A percentile compares a stretch with the other conserved stretches of the same genome.
phyloP scores from a whole-genome alignment of 1,284 basidiomycete species.

The Boletus mariae region DNA sequence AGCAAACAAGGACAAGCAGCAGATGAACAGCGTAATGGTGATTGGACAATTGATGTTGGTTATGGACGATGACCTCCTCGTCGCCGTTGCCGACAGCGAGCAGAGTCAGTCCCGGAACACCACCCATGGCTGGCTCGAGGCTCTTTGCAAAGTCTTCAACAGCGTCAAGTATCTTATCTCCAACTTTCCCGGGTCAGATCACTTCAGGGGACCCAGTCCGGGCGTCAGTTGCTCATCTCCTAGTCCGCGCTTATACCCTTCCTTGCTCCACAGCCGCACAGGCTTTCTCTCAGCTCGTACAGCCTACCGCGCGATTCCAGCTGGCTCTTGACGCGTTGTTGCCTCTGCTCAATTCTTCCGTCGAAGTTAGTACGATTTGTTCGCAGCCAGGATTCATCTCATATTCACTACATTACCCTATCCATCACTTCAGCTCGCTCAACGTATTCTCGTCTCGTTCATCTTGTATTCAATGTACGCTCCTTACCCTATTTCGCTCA shows the following conservation, averaged over 20 bases:
- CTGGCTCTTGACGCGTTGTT: constrained; percentile 73
- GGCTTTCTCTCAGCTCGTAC: constrained; percentile 67
- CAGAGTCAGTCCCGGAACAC: constrained; percentile 25
- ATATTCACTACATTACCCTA: constrained; percentile 13
- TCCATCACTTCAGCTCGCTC: constrained; percentile 46
- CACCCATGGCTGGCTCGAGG: constrained; percentile 30
- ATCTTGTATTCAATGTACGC: constrained; percentile 73
- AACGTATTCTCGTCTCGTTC: constrained; percentile 71
- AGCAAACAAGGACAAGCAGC: constrained; percentile 20
- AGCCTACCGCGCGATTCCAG: constrained; percentile 68
- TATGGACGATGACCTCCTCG: constrained; percentile 34
- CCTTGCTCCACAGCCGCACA: constrained; percentile 72
- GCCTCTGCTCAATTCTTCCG: constrained; percentile 56
- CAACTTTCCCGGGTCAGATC: constrained; percentile 32
- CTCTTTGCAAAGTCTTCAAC: constrained; percentile 30
- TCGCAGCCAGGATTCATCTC: constrained; percentile 3
- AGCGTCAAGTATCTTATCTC: constrained; percentile 21
- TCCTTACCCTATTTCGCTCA: constrained; percentile 69
- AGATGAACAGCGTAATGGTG: neutral
- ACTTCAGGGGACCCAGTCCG: constrained; percentile 38
- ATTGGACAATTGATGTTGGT: constrained; percentile 13
- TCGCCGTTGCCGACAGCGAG: constrained; percentile 32
- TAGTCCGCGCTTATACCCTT: constrained; percentile 57
- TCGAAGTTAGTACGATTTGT: constrained; percentile 44
- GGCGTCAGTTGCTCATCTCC: constrained; percentile 57